These are phyloP conservation scores for Petunia secreta DNA, from an alignment of 257 asterid species.

Conservation along the genomic window DNA sequence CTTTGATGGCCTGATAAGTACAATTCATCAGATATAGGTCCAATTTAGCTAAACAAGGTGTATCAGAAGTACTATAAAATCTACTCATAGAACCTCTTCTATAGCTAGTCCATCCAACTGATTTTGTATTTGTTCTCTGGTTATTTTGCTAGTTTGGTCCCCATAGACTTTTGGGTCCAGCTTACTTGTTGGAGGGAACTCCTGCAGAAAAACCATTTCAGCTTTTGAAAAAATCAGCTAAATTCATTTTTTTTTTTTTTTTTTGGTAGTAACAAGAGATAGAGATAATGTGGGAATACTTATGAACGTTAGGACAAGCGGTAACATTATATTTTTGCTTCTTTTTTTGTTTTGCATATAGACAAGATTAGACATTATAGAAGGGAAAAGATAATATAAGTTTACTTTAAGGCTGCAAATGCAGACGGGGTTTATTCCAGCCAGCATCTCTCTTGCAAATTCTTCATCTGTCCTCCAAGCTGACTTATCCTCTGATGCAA, in stretches of 20 bases:
- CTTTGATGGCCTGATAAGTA: conserved; percentile 43
- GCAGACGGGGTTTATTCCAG: conserved; percentile 66
- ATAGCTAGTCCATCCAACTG: conserved; percentile 49
- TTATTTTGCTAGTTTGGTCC: conserved; percentile 46
- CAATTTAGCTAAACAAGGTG: neutral
- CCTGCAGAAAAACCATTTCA: conserved; percentile 36
- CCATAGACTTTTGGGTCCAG: conserved; percentile 54
- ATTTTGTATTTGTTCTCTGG: conserved; percentile 42
- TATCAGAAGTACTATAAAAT: conserved; percentile 1
- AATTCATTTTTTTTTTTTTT: neutral
- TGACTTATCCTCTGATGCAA: conserved; percentile 49
- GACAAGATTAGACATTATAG: neutral
- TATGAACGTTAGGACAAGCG: neutral
- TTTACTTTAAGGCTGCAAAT: conserved; percentile 55
- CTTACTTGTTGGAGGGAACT: conserved; percentile 58
- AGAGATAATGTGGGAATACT: neutral
- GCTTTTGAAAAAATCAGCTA: neutral
- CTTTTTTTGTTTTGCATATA: neutral
- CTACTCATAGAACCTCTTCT: conserved; percentile 42
- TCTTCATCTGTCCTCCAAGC: conserved; percentile 86
- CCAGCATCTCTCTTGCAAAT: conserved; percentile 71
- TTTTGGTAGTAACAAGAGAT: neutral
- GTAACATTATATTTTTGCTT: neutral
- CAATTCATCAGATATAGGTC: neutral
- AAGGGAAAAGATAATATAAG: neutral